Conservation (phyloP, 2,329 filamentous ascomycete species). For the Zymoseptoria passerinii region DNA sequence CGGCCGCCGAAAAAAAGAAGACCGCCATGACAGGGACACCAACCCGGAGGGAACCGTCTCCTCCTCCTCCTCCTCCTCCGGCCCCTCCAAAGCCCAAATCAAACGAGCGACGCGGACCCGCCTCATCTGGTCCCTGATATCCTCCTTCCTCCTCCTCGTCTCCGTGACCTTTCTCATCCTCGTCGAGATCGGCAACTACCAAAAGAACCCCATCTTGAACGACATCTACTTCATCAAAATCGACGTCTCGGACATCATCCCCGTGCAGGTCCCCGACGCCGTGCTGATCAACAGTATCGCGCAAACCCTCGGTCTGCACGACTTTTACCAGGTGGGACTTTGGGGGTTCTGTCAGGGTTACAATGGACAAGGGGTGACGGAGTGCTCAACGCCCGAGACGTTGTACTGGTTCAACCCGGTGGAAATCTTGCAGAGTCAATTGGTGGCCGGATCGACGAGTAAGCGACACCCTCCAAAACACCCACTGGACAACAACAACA, state of each 20-base stretch:
- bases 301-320: conserved; percentile 75
- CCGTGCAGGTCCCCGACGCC: conserved; percentile 61
- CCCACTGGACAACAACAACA: too few relatives aligned
- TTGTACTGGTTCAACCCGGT: conserved; percentile 92
- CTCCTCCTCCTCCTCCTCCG: conserved; percentile 16
- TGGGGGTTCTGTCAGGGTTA: conserved; percentile 94
- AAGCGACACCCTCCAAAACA: too few relatives aligned
- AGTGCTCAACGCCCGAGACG: conserved; percentile 60
- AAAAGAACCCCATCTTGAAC: conserved; percentile 51
- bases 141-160: conserved; percentile 63
- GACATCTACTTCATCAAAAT: conserved; percentile 78
- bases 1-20: conserved; percentile 22
- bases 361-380: conserved; percentile 61
- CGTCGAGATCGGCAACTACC: conserved; percentile 69
- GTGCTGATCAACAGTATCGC: conserved; percentile 79
- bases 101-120: conserved; percentile 47
- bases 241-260: conserved; percentile 74
- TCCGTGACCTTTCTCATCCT: conserved; percentile 72
- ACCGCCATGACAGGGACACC: conserved; percentile 1
- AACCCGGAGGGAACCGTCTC: conserved; percentile 4
- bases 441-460: conserved; percentile 73
- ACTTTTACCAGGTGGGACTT: conserved; percentile 87
- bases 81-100: conserved; percentile 31
- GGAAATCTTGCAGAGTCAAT: conserved; percentile 66
- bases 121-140: conserved; percentile 53